phyloP scores from a whole-genome alignment of 768 basidiomycete species.

The Hygrocybe punicea region DNA sequence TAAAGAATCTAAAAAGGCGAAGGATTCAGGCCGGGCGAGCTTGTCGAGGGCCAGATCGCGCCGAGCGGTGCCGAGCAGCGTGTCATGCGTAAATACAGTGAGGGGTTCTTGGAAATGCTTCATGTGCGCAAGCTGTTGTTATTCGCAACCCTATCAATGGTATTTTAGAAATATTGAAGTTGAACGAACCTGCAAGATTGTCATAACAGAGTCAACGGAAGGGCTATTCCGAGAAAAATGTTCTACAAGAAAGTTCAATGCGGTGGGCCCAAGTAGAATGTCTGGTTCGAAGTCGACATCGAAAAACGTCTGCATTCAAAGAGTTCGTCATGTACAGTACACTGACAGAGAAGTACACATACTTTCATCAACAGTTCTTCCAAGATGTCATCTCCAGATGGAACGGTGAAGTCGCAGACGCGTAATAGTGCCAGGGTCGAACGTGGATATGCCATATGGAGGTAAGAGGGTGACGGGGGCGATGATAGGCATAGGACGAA shows the following conservation, averaged over 20 bases:
- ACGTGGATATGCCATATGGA: slow-evolving; percentile 59
- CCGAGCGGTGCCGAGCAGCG: slow-evolving; percentile 15
- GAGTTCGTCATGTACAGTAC: slow-evolving; percentile 4
- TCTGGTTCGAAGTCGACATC: slow-evolving; percentile 56
- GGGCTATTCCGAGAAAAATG: slow-evolving; percentile 54
- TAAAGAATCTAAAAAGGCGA: slow-evolving; percentile 35
- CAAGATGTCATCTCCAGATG: slow-evolving; percentile 46
- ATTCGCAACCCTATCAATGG: background rate
- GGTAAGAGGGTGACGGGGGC: slow-evolving; percentile 52
- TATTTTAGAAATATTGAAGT: background rate
- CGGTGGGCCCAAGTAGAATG: slow-evolving; percentile 57
- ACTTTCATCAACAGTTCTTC: slow-evolving; percentile 58
- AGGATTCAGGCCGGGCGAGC: slow-evolving; percentile 18
- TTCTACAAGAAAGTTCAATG: slow-evolving; percentile 55
- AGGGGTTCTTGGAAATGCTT: slow-evolving; percentile 71
- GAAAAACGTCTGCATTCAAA: slow-evolving; percentile 58
- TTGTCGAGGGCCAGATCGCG: background rate
- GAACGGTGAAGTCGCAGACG: slow-evolving; percentile 48
- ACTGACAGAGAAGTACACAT: slow-evolving; percentile 3
- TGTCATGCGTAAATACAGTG: slow-evolving; percentile 39
- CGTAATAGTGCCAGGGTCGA: slow-evolving; percentile 57
- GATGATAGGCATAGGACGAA: slow-evolving; percentile 62
- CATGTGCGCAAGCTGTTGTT: slow-evolving; percentile 54
- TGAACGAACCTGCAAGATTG: slow-evolving; percentile 57
- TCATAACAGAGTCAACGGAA: slow-evolving; percentile 55